These are phyloP conservation scores for Chiua sp. DNA, from an alignment of 1,284 basidiomycete species.

Conservation along the genomic window DNA sequence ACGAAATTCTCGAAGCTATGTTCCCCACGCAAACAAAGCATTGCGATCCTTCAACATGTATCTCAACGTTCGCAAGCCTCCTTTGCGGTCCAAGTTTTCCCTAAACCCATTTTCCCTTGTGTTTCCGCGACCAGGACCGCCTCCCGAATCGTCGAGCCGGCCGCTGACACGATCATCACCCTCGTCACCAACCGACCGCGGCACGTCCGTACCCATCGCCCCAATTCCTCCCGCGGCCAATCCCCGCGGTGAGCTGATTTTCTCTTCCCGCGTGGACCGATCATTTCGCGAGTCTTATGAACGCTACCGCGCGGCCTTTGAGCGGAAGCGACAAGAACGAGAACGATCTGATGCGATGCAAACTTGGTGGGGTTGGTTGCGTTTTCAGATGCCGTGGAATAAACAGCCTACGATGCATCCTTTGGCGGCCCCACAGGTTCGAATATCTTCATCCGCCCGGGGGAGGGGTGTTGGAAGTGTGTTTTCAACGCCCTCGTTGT, in stretches of 20 bases:
- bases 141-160: constrained; percentile 17
- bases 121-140: constrained; percentile 55
- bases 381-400: constrained; percentile 48
- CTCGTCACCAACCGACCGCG: constrained; percentile 36
- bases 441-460: constrained; percentile 37
- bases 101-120: constrained; percentile 71
- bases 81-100: constrained; percentile 62
- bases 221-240: constrained; percentile 90
- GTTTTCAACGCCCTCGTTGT: constrained; percentile 44
- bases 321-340: constrained; percentile 77
- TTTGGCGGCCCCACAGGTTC: constrained; percentile 25
- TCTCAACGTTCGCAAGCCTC: constrained; percentile 88
- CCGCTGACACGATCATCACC: constrained; percentile 34
- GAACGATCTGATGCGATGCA: constrained; percentile 48
- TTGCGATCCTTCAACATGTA: constrained; percentile 96
- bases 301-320: constrained; percentile 91
- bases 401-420: constrained; percentile 22
- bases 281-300: constrained; percentile 93
- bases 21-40: constrained; percentile 94
- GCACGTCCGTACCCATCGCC: constrained; percentile 57
- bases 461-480: constrained; percentile 38
- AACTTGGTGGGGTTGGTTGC: constrained; percentile 50
- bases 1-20: constrained; percentile 67
- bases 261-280: constrained; percentile 86
- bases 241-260: constrained; percentile 96